phyloP scores from a whole-genome alignment of 129 eudicot genomes.

The Tagetes patula region DNA sequence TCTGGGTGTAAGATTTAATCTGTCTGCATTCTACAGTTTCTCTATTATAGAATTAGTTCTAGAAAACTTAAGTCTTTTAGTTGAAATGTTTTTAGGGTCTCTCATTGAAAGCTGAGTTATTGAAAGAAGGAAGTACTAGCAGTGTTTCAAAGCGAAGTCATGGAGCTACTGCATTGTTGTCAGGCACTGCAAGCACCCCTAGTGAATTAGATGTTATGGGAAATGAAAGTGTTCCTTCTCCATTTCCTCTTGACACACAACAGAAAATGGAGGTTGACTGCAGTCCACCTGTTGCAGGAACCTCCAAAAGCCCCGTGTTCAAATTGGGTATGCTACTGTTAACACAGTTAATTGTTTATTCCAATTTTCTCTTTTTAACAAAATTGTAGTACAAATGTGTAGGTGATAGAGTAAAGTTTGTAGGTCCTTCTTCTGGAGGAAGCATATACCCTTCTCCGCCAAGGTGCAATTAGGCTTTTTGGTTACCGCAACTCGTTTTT shows the following conservation, averaged over 20 bases:
- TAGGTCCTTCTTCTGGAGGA: slow-evolving; percentile 39
- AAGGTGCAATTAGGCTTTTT: slow-evolving; percentile 42
- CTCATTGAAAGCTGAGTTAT: slow-evolving; percentile 58
- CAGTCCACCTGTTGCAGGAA: slow-evolving; percentile 38
- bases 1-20: slow-evolving; percentile 62
- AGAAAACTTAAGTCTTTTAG: slow-evolving; percentile 6
- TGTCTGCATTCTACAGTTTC: neutral
- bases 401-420: slow-evolving; percentile 82
- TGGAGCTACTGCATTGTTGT: slow-evolving; percentile 23
- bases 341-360: slow-evolving; percentile 6
- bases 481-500: slow-evolving; percentile 4
- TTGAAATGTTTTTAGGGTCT: slow-evolving; percentile 45
- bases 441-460: slow-evolving; percentile 50
- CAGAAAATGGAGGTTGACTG: slow-evolving; percentile 48
- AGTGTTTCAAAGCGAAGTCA: slow-evolving; percentile 38
- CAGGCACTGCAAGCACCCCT: slow-evolving; percentile 36
- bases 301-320: slow-evolving; percentile 49
- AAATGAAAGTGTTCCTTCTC: slow-evolving; percentile 37
- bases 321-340: slow-evolving; percentile 46
- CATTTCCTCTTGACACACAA: slow-evolving; percentile 42
- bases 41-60: neutral
- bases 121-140: slow-evolving; percentile 52
- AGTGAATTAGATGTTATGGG: slow-evolving; percentile 44
- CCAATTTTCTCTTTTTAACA: neutral
- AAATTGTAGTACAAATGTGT: slow-evolving; percentile 25